Evolutionary conservation across 305 asterid genomes (phyloP), one percentile per base, ranked within the genome.

Genomic region (Caryopteris hybrid): DNA sequence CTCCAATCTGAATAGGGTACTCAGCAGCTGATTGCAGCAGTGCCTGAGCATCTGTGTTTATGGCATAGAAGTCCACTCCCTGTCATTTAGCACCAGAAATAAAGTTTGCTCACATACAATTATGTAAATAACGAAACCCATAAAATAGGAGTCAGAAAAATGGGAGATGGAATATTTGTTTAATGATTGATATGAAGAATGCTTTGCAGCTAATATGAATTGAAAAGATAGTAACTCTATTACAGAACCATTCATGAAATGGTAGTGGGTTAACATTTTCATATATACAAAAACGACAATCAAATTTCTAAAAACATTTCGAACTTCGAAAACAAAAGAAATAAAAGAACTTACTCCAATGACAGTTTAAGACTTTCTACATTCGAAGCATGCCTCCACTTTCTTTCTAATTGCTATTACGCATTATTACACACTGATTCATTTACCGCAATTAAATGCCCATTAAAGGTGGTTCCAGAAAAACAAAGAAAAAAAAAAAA

Each of bases 11-110:
- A 77, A 90, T 84, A 64, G 97, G 89, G 66, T 80, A 67, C 67
- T 85, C 81, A 11, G 95, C 90, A 69, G 96, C 85, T 68, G 99
- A 93, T 70, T 90, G 99, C 75, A 84, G 46, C 43, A 93, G 85
- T 52, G 99, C 92, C 59, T 93, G 99, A 78, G 95, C 81, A 82
- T 93, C 97, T 41, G 99, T 93, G 81, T 93, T 93, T 77, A 93
- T 62, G 58, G 97, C 96, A 62, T 84, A 93, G 75, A 93, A 93
- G 78, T 93, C 95, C 61, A 93, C 96, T 70, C 96, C 97, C 99
- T 93, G 75, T 22, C 34, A 65, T 56, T 36, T 34, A 75, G 53
- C 63, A 64, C 38, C 2, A 18, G 71, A 64, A 46, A 65, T 0
- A 41, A 61, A 21, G n/a, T 51, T 63, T 53, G 45, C 33, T 22